Evolutionary conservation across 768 basidiomycete genomes (phyloP), one percentile per base, ranked within the genome.

Genomic region (Collybia sordida): DNA sequence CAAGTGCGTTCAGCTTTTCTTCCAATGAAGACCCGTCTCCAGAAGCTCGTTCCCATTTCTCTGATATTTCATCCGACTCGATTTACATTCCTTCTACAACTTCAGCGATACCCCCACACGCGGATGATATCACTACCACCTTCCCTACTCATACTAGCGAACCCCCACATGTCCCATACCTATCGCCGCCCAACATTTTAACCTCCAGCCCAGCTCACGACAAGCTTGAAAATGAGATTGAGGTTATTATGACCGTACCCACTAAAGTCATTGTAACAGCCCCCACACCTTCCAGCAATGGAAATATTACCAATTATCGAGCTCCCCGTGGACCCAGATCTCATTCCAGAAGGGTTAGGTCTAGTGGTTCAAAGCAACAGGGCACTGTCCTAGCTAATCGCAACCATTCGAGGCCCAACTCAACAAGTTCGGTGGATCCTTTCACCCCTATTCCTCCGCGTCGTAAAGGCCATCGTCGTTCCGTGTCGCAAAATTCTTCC

Each of bases 201-300:
- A 37, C 6, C 34, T 21, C 27, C 43, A 3, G 34, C 42, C 27
- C 39, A 49, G 49, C 55, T 35, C 49, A 52, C 15, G 45, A 54
- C 23, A 45, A 54, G 12, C 61, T 65, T 21, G 53, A 41, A 27
- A 68, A 72, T 47, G 65, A 72, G 43, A 66, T 74, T 42, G 69
- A 71, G 25, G 69, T 77, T 24, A 59, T 79, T 15, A 72, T 78
- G 69, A 71, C 68, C 36, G 75, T 70, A 0, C 78, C 77, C 3
- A 79, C 78, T 18, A 77, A 69, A 52, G 78, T 80, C 15, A 78
- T 79, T 28, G 72, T 79, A 7, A 81, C 78, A 4, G 78, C 78
- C 6, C 75, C 79, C n/a, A 80, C 79, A 0, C 79, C 78, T 15
- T 72, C 69, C 6, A 61, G 60, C 25, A 67, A 69, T 49, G 61